Evolutionary conservation across 1,284 basidiomycete genomes (phyloP).

Genomic region (Rhodotorula sp.): DNA sequence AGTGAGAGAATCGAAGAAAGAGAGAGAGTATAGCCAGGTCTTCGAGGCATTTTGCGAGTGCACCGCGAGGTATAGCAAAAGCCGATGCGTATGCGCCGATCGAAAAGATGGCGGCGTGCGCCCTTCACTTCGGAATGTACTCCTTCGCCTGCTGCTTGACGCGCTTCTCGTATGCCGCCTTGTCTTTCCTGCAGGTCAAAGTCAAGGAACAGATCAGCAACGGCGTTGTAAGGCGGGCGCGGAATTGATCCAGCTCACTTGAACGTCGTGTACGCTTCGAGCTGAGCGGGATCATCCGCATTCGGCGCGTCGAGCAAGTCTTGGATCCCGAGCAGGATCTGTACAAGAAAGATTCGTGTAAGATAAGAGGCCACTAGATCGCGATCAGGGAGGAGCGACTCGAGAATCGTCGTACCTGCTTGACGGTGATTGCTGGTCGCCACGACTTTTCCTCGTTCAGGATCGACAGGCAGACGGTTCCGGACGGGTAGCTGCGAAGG

Average conservation of each 20-base stretch:
- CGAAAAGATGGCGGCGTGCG: not conserved
- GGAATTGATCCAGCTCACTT: slow-evolving; percentile 3
- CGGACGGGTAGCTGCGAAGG: slow-evolving; percentile 81
- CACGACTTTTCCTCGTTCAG: slow-evolving; percentile 98
- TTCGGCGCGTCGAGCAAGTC: slow-evolving; percentile 44
- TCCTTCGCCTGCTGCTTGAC: slow-evolving; percentile 35
- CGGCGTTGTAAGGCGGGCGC: too few relatives aligned
- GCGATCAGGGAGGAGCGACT: not conserved
- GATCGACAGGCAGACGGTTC: slow-evolving; percentile 96
- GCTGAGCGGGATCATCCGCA: slow-evolving; percentile 45
- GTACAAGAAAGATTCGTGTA: not conserved
- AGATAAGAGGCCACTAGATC: not conserved
- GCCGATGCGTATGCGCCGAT: not conserved
- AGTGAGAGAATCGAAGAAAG: too few relatives aligned
- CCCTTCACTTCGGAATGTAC: slow-evolving; percentile 26
- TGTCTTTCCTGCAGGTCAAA: slow-evolving; percentile 26
- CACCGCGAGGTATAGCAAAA: not conserved
- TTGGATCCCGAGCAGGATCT: slow-evolving; percentile 79
- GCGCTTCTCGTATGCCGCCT: slow-evolving; percentile 31
- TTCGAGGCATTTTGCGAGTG: too few relatives aligned
- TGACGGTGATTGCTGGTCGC: slow-evolving; percentile 99
- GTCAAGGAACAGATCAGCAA: not conserved
- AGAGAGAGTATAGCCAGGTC: too few relatives aligned
- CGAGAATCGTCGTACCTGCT: slow-evolving; percentile 65
- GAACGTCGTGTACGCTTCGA: slow-evolving; percentile 44